phyloP scores from a whole-genome alignment of 768 basidiomycete genomes.

The Termitomyces sp. region DNA sequence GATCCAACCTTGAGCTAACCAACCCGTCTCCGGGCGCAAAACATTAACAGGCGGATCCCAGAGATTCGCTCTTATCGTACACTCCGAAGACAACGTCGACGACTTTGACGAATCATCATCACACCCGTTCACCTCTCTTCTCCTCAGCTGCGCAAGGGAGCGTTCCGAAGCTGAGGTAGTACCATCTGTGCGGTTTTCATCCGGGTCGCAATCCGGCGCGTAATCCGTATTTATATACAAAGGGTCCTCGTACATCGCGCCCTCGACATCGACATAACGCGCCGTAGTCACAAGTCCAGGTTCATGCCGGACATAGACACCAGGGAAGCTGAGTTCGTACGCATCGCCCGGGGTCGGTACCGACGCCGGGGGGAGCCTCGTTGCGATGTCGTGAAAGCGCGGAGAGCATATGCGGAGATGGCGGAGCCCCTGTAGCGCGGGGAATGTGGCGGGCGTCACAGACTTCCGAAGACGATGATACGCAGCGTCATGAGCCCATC shows the following conservation, averaged over 20 bases:
- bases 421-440: slow-evolving; percentile 1
- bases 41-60: neutral
- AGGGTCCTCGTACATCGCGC: neutral
- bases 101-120: neutral
- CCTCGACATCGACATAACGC: slow-evolving; percentile 1
- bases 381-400: slow-evolving; percentile 3
- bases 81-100: neutral
- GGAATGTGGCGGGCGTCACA: neutral
- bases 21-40: neutral
- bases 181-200: neutral
- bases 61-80: neutral
- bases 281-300: neutral
- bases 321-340: neutral
- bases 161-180: slow-evolving; percentile 1
- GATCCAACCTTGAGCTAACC: neutral
- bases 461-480: neutral
- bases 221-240: neutral
- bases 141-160: slow-evolving; percentile 2
- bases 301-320: slow-evolving; percentile 1
- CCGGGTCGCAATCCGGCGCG: neutral
- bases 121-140: neutral
- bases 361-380: neutral
- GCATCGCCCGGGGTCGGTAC: neutral
- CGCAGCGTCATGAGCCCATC: neutral
- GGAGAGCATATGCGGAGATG: slow-evolving; percentile 5